Evolutionary conservation across 352 stramenopile species (phyloP).

Genomic region (Phytophthora niederhauseri): DNA sequence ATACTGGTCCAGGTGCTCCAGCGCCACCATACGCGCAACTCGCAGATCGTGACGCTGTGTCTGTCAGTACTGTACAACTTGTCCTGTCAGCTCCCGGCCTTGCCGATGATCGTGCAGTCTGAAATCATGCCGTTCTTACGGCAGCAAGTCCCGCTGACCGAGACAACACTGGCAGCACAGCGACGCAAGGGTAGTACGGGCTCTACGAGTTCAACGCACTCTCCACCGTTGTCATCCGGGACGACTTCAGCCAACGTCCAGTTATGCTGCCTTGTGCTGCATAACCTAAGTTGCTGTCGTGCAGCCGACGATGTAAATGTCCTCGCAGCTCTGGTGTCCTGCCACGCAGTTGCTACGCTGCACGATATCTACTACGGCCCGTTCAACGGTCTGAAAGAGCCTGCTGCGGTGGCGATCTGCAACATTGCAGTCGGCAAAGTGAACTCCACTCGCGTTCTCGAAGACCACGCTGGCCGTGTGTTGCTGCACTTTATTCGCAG

Average conservation of each 20-base stretch:
- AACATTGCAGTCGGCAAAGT: constrained; percentile 72
- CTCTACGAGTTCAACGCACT: constrained; percentile 3
- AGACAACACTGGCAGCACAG: constrained; percentile 20
- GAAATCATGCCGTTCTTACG: constrained; percentile 69
- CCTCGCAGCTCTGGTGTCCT: constrained; percentile 60
- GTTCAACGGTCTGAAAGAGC: constrained; percentile 59
- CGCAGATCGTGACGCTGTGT: constrained; percentile 68
- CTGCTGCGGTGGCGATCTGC: constrained; percentile 57
- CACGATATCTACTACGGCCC: constrained; percentile 55
- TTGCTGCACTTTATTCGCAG: constrained; percentile 66
- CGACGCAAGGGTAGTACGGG: constrained; percentile 10
- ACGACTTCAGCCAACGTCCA: constrained; percentile 38
- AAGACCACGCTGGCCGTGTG: constrained; percentile 53
- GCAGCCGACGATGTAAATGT: constrained; percentile 24
- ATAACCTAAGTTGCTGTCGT: constrained; percentile 73
- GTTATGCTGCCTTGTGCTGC: constrained; percentile 69
- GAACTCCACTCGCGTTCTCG: constrained; percentile 65
- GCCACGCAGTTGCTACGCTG: constrained; percentile 47
- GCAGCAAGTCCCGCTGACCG: constrained; percentile 40
- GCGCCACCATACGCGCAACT: constrained; percentile 52
- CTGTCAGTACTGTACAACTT: constrained; percentile 80
- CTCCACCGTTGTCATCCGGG: neutral
- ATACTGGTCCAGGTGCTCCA: constrained; percentile 72
- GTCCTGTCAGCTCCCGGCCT: constrained; percentile 56
- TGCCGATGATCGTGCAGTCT: constrained; percentile 53